Conservation (phyloP, 306 rosid genomes). For the Cicer cuneatum region DNA sequence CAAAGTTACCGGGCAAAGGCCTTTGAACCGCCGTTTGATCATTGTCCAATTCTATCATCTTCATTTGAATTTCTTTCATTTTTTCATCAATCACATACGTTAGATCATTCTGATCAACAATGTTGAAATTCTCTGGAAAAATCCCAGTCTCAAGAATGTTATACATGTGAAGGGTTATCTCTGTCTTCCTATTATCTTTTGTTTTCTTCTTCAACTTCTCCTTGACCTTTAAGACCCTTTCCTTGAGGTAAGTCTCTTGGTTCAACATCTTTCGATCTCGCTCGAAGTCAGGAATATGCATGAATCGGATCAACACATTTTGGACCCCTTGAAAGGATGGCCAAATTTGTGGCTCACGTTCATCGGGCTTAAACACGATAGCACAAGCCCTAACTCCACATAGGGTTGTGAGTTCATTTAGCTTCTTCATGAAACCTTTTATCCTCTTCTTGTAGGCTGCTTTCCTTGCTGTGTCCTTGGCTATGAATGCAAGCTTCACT, state of each 20-base stretch:
- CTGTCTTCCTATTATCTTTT: neutral
- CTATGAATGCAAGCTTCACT: slow-evolving; percentile 34
- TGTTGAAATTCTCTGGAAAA: neutral
- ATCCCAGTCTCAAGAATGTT: neutral
- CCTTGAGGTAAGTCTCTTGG: slow-evolving; percentile 3
- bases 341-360: slow-evolving; percentile 30
- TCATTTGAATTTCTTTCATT: neutral
- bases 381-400: slow-evolving; percentile 38
- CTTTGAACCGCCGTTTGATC: neutral
- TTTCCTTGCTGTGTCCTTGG: slow-evolving; percentile 20
- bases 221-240: neutral
- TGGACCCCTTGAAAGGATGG: neutral
- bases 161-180: neutral
- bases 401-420: slow-evolving; percentile 30
- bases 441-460: slow-evolving; percentile 29
- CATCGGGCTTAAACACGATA: slow-evolving; percentile 4
- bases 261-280: slow-evolving; percentile 19
- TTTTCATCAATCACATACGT: neutral
- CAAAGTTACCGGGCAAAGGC: neutral
- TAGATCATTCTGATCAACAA: neutral
- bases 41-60: neutral
- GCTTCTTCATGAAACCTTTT: slow-evolving; percentile 28
- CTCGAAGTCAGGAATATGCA: neutral
- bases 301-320: neutral
- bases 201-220: slow-evolving; percentile 2